These are phyloP conservation scores for Neocatenulostroma microsporum DNA, from an alignment of 2,329 filamentous ascomycete species.

Conservation along the genomic window DNA sequence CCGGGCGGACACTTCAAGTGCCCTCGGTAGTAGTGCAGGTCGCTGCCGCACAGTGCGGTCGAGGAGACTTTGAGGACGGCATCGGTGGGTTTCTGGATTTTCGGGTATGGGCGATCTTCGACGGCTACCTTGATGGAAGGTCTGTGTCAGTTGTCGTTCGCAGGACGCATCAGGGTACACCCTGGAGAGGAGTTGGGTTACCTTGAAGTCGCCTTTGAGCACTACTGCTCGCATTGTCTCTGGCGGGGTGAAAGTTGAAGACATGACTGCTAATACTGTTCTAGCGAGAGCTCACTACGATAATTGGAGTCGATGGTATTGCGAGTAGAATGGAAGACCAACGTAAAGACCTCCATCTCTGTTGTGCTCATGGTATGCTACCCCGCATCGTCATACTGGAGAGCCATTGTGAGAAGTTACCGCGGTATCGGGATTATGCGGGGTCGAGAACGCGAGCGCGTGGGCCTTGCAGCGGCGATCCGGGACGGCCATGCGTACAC, in stretches of 20 bases:
- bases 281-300: too few species aligned
- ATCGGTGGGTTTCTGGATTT: conserved; percentile 62
- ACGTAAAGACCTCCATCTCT: background rate
- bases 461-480: too few species aligned
- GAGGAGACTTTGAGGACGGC: conserved; percentile 76
- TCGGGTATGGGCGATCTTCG: conserved; percentile 71
- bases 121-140: conserved; percentile 53
- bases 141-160: too few species aligned
- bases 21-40: conserved; percentile 80
- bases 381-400: background rate
- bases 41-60: conserved; percentile 80
- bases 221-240: conserved; percentile 79
- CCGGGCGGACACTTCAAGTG: conserved; percentile 61
- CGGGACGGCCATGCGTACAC: too few species aligned
- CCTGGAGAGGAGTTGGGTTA: too few species aligned
- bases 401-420: background rate
- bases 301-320: too few species aligned
- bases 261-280: background rate
- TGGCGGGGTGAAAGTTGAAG: conserved; percentile 11
- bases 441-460: background rate
- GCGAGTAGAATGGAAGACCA: background rate
- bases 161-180: too few species aligned
- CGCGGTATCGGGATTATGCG: background rate
- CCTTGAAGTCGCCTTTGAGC: conserved; percentile 67
- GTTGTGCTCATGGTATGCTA: background rate